A percentile compares a stretch with the other conserved stretches of the same genome.
Evolutionary conservation across 2,329 filamentous ascomycete genomes (phyloP).

Genomic region (Calonectria pseudoturangicola): DNA sequence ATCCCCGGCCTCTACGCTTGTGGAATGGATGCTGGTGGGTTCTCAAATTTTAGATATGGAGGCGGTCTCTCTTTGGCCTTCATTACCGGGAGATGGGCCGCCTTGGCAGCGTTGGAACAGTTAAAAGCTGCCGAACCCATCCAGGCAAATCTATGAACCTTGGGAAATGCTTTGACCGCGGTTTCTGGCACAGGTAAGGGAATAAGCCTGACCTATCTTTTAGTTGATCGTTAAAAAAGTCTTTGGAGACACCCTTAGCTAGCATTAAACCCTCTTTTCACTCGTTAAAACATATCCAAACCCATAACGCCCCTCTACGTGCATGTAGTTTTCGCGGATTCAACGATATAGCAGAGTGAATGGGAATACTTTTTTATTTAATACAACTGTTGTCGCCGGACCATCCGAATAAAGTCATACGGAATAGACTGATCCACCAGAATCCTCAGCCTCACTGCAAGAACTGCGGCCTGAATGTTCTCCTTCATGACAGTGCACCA

Average conservation of each 20-base stretch:
- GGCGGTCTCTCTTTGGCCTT: slow-evolving; percentile 41
- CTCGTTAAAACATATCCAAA: no score
- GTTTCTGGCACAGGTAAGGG: no score
- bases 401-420: slow-evolving; percentile 41
- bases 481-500: slow-evolving; percentile 39
- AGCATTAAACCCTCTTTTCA: no score
- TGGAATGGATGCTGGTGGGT: slow-evolving; percentile 44
- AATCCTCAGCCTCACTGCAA: slow-evolving; percentile 32
- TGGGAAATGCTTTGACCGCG: no score
- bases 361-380: background rate
- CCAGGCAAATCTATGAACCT: slow-evolving; percentile 27
- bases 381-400: slow-evolving; percentile 37
- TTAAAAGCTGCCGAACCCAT: background rate
- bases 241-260: no score
- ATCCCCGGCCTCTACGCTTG: slow-evolving; percentile 38
- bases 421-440: slow-evolving; percentile 41
- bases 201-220: no score
- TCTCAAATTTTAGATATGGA: slow-evolving; percentile 43
- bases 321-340: no score
- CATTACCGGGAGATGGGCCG: slow-evolving; percentile 42
- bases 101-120: slow-evolving; percentile 15
- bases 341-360: no score
- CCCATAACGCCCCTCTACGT: no score
- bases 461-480: slow-evolving; percentile 35
- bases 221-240: no score